phyloP scores from a whole-genome alignment of 805 yeast species.

The Candida nemodendra region DNA sequence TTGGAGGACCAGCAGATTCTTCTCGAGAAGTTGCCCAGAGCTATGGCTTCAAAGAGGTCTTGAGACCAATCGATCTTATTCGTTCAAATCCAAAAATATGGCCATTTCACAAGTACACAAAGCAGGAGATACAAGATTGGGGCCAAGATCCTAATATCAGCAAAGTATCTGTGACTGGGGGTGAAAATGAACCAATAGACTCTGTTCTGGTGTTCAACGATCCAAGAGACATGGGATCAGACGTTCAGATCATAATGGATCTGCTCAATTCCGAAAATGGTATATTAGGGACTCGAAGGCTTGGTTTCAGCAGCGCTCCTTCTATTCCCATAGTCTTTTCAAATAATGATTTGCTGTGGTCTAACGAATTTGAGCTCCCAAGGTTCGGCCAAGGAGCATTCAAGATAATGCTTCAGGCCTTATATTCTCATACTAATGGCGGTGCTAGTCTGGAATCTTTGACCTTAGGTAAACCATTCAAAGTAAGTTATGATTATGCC shows the following conservation, averaged over 20 bases:
- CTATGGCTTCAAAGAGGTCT: constrained; percentile 77
- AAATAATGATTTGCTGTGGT: constrained; percentile 84
- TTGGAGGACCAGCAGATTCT: constrained; percentile 79
- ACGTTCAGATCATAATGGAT: constrained; percentile 74
- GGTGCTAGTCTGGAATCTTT: constrained; percentile 49
- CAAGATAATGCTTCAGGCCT: constrained; percentile 56
- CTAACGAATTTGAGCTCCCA: constrained; percentile 73
- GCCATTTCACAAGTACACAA: constrained; percentile 62
- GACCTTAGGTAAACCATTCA: constrained; percentile 80
- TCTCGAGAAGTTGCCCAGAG: constrained; percentile 70
- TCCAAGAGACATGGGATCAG: constrained; percentile 86
- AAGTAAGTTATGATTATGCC: constrained; percentile 79
- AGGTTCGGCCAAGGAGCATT: constrained; percentile 93
- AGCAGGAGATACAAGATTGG: constrained; percentile 44
- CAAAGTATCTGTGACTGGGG: constrained; percentile 27
- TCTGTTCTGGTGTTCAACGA: constrained; percentile 84
- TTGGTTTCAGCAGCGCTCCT: constrained; percentile 38
- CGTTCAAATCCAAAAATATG: constrained; percentile 55
- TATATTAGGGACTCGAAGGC: constrained; percentile 57
- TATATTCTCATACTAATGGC: constrained; percentile 44
- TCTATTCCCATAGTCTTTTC: constrained; percentile 74
- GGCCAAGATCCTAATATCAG: constrained; percentile 33
- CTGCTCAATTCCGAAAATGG: constrained; percentile 65
- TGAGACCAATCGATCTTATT: constrained; percentile 72
- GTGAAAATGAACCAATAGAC: constrained; percentile 50